phyloP scores from a whole-genome alignment of 345 rosid species.

The Microcos paniculata region DNA sequence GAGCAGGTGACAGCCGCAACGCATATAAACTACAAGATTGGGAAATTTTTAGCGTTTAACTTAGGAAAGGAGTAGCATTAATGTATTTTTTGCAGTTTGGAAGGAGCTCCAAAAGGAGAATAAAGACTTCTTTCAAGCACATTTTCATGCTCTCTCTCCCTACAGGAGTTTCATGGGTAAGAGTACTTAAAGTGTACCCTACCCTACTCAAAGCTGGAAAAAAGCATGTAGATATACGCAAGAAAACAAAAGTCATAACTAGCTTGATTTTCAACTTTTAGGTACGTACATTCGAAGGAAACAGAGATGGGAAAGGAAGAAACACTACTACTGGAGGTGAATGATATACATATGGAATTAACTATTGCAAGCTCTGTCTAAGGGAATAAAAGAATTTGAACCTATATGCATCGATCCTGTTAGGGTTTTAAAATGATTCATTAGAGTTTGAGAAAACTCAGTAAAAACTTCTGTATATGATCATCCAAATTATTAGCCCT shows the following conservation, averaged over 20 bases:
- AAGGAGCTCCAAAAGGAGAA: constrained; percentile 75
- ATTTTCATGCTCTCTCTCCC: constrained; percentile 35
- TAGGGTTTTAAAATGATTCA: not conserved
- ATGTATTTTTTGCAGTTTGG: constrained; percentile 52
- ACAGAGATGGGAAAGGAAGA: constrained; percentile 35
- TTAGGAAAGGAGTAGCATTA: not conserved
- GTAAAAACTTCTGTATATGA: not conserved
- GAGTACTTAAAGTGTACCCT: not conserved
- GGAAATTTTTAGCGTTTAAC: not conserved
- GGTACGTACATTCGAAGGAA: constrained; percentile 35
- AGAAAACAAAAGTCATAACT: not conserved
- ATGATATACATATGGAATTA: not conserved
- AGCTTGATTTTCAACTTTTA: constrained; percentile 6
- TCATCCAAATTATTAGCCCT: not conserved
- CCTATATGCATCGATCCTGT: not conserved
- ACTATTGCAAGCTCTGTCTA: not conserved
- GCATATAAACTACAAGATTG: not conserved
- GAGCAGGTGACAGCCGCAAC: not conserved
- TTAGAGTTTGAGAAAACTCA: too few relatives aligned
- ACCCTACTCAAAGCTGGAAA: not conserved
- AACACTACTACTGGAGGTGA: constrained; percentile 24
- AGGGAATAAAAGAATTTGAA: not conserved
- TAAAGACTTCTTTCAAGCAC: constrained; percentile 59
- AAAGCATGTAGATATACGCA: too few relatives aligned
- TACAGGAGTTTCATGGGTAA: constrained; percentile 41